These are phyloP conservation scores for Hordeum pubiflorum DNA, from an alignment of 202 grass and related monocot species.

Conservation along the genomic window DNA sequence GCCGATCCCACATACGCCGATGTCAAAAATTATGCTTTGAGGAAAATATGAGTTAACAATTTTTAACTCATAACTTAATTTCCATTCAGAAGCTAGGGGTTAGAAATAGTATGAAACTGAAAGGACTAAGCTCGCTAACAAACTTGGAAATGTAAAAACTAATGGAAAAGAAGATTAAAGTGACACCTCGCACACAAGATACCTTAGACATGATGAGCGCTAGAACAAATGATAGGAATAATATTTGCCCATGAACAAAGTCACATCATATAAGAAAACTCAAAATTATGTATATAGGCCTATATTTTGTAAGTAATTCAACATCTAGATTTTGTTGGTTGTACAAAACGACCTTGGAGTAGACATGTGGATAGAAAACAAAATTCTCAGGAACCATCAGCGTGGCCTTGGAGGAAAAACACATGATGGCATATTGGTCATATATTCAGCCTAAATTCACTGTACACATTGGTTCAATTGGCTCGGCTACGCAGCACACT, in stretches of 20 bases:
- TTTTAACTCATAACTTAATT: too few relatives aligned
- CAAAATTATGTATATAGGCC: not conserved
- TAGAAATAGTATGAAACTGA: too few relatives aligned
- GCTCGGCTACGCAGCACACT: not conserved
- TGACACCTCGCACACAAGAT: not conserved
- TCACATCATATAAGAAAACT: not conserved
- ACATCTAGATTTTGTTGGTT: not conserved
- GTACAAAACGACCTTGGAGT: not conserved
- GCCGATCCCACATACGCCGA: not conserved
- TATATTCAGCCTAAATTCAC: not conserved
- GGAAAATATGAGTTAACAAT: too few relatives aligned
- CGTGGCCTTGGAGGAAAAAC: not conserved
- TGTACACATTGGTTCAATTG: not conserved
- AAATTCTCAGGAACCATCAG: not conserved
- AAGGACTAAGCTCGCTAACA: not conserved
- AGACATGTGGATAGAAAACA: constrained; percentile 14
- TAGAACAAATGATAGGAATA: not conserved
- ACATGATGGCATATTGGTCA: constrained; percentile 9
- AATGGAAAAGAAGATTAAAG: not conserved
- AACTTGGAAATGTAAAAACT: not conserved
- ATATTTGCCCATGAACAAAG: not conserved
- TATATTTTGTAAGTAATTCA: not conserved
- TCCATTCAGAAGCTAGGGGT: not conserved
- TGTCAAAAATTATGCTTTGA: too few relatives aligned
- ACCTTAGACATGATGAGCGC: not conserved